Evolutionary conservation across 78 protist species (phyloP).

Genomic region (Ministeria vibrans): DNA sequence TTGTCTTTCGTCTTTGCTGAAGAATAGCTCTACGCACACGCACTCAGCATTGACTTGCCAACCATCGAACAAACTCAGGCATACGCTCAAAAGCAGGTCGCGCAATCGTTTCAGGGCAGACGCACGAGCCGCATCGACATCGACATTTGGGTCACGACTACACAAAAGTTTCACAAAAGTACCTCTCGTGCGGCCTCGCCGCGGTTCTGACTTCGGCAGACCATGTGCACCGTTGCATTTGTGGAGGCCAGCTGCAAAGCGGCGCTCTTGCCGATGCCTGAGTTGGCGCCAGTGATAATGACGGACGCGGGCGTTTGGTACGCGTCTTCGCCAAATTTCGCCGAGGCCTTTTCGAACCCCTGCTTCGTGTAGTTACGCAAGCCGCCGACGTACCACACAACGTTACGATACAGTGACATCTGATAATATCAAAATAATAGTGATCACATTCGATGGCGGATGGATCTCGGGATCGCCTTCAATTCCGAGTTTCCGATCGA

Average conservation of each 20-base stretch:
- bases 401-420: not conserved
- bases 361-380: not conserved
- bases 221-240: not conserved
- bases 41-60: too few species aligned
- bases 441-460: too few species aligned
- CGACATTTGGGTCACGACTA: not conserved
- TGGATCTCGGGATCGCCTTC: too few species aligned
- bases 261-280: not conserved
- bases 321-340: not conserved
- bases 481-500: too few species aligned
- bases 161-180: not conserved
- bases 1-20: too few species aligned
- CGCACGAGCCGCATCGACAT: not conserved
- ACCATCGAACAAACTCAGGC: not conserved
- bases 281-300: slow-evolving; percentile 11
- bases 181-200: not conserved
- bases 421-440: too few species aligned
- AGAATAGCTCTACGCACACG: too few species aligned
- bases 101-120: not conserved
- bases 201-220: not conserved
- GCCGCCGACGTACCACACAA: not conserved
- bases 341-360: not conserved
- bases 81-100: not conserved
- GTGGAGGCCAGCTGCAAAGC: not conserved
- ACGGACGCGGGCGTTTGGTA: not conserved